Evolutionary conservation across 371 early-diverging fungal genomes (phyloP), one percentile per base, ranked within the genome.

Genomic region (Conidiobolus incongruus): DNA sequence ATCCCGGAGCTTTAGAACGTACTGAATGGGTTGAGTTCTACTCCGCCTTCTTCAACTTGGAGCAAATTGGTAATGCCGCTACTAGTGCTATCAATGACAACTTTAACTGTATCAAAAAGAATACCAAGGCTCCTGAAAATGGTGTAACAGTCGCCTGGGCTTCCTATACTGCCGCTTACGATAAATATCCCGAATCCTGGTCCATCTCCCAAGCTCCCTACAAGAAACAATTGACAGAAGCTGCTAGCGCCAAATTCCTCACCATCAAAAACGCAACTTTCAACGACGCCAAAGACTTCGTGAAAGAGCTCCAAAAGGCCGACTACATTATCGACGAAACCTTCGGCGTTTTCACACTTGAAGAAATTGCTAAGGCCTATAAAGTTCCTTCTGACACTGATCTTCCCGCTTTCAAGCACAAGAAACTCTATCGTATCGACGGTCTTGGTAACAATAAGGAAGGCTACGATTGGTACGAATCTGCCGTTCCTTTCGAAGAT

Each of bases 21-120:
- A 61, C 70, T 45, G 75, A 78, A 49, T 81, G 82, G 82, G 45
- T 81, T 43, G 71, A 74, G 55, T 81, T 72, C 56, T 79, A 74
- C 59, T 69, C 70, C 21, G 59, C 66, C 16, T 81, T 78, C 55
- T 78, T 72, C 55, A 77, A 78, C 49, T 53, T 66, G 37, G 82
- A 80, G 47, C 55, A 52, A 20, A 38, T 51, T n/a, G 75, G 77
- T 34, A 71, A 74, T 49, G 44, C 52, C n/a, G 47, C 70, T 32
- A 62, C 67, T 30, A 45, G 51, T 5, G 24, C 54, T 5, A 74
- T 80, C 43, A 67, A 61, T 35, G 47, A 58, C 52, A 79, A 80
- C 58, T 81, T 79, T 54, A 59, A 69, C 45, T 68, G 71, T 52
- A 57, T 73, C 45, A 65, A 60, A 47, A 35, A 45, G 15, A n/a